Evolutionary conservation across 441 rosid species (phyloP).

Genomic region (Gossypium davidsonii): DNA sequence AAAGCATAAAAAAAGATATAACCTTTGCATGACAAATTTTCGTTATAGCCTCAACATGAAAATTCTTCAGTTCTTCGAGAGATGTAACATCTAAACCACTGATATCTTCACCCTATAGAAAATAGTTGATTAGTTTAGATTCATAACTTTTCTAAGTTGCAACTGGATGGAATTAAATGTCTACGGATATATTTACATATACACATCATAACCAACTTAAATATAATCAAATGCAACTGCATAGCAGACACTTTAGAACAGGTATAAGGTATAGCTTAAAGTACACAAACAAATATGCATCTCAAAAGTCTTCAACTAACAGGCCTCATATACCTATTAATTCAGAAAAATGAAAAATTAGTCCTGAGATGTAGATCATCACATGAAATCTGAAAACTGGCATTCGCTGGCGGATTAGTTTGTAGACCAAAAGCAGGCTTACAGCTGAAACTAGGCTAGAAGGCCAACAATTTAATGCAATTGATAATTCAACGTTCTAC

Average conservation of each 20-base stretch:
- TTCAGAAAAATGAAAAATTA: not conserved
- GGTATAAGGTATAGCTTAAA: not conserved
- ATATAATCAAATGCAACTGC: not conserved
- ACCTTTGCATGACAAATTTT: slow-evolving; percentile 61
- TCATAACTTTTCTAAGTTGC: not conserved
- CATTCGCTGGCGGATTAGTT: not conserved
- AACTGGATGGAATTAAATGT: not conserved
- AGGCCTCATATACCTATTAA: not conserved
- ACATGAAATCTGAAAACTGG: not conserved
- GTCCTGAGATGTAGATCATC: not conserved
- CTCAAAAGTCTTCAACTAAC: not conserved
- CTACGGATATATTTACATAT: not conserved
- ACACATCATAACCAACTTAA: not conserved
- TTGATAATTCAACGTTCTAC: not conserved
- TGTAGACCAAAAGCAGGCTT: not conserved
- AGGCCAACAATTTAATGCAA: not conserved
- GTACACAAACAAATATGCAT: not conserved
- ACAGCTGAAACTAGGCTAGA: not conserved
- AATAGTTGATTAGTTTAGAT: slow-evolving; percentile 4
- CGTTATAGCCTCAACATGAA: slow-evolving; percentile 60
- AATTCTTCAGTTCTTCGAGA: slow-evolving; percentile 57
- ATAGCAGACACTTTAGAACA: not conserved
- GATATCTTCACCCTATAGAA: slow-evolving; percentile 52
- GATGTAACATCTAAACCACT: slow-evolving; percentile 32
- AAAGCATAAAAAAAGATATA: not conserved